Evolutionary conservation across 805 yeast genomes (phyloP), one percentile per base, ranked within the genome.

Genomic region (Saccharomycopsis sp.): DNA sequence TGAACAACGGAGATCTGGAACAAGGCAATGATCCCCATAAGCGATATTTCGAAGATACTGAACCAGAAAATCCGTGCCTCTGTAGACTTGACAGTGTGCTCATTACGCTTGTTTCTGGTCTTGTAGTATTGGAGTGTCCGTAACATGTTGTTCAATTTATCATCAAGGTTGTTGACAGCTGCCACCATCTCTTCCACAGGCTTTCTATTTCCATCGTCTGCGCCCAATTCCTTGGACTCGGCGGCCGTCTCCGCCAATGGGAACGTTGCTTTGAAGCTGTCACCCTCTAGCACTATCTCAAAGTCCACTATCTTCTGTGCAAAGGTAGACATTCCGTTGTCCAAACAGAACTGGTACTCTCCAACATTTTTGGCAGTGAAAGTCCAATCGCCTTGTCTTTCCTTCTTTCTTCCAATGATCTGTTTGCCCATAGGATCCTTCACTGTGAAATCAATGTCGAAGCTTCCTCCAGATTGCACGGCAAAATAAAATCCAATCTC

Each of bases 61-160:
- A 85, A 84, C 75, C 80, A 77, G 61, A 80, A 79, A 60, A 85
- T 83, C 70, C 89, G 75, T 8, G 75, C 68, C 64, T 81, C 86
- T 2, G 89, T 84, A 15, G 86, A 80, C 64, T 75, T 78, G 54
- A 85, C 90, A 44, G 91, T 85, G 55, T 56, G 86, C 71, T 89
- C 94, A 74, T 92, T 92, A 74, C 98, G 82, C 74, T 83, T 83
- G 72, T 89, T 92, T 75, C 99, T 85, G 12, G 95, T 84, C 73
- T 84, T 87, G 77, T 91, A 91, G 72, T 91, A 87, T 65, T 85
- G 88, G 68, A 92, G 74, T 44, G 84, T 75, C 63, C 78, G 78
- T 64, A 79, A 74, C 61, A 87, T 73, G 12, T 76, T 75, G 63
- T 78, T 80, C 67, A 87, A 75, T 65, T 85, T 85, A 4, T 68